Conservation (phyloP, 1,284 basidiomycete species). For the Gymnopus androsaceus region DNA sequence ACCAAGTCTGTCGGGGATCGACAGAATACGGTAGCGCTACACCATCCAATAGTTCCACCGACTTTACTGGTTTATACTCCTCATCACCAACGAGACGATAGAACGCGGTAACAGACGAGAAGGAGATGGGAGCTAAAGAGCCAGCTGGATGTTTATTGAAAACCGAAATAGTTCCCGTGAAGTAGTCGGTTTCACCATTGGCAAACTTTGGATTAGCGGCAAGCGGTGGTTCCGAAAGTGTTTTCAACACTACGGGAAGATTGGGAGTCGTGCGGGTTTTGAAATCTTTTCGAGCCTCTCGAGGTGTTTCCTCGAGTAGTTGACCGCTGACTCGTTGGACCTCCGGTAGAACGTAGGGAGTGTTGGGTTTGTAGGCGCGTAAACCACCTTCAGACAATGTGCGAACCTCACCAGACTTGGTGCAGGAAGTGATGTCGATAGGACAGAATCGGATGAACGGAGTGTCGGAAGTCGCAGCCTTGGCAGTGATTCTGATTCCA, state of each 20-base stretch:
- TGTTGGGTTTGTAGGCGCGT: slow-evolving; percentile 31
- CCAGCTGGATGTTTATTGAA: slow-evolving; percentile 34
- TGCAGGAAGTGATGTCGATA: slow-evolving; percentile 33
- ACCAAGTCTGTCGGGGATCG: slow-evolving; percentile 33
- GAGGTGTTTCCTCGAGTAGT: slow-evolving; percentile 27
- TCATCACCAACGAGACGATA: slow-evolving; percentile 35
- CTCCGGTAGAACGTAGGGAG: slow-evolving; percentile 32
- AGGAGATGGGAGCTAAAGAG: slow-evolving; percentile 30
- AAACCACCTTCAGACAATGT: slow-evolving; percentile 36
- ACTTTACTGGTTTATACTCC: slow-evolving; percentile 29
- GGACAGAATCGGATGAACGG: slow-evolving; percentile 35
- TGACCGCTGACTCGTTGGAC: slow-evolving; percentile 30
- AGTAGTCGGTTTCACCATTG: slow-evolving; percentile 25
- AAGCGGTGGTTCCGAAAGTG: slow-evolving; percentile 31
- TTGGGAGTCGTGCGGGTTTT: slow-evolving; percentile 30
- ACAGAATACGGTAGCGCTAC: slow-evolving; percentile 31
- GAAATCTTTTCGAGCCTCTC: slow-evolving; percentile 35
- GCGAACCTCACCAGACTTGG: slow-evolving; percentile 27
- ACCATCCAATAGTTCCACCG: slow-evolving; percentile 27
- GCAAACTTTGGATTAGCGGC: slow-evolving; percentile 29
- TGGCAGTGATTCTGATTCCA: slow-evolving; percentile 29
- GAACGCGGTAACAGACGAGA: slow-evolving; percentile 30
- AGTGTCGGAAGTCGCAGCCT: slow-evolving; percentile 31
- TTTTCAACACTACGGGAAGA: slow-evolving; percentile 32
- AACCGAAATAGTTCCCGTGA: slow-evolving; percentile 30